These are phyloP conservation scores for Simmondsia chinensis DNA, from an alignment of 148 eudicot genomes.

Conservation along the genomic window DNA sequence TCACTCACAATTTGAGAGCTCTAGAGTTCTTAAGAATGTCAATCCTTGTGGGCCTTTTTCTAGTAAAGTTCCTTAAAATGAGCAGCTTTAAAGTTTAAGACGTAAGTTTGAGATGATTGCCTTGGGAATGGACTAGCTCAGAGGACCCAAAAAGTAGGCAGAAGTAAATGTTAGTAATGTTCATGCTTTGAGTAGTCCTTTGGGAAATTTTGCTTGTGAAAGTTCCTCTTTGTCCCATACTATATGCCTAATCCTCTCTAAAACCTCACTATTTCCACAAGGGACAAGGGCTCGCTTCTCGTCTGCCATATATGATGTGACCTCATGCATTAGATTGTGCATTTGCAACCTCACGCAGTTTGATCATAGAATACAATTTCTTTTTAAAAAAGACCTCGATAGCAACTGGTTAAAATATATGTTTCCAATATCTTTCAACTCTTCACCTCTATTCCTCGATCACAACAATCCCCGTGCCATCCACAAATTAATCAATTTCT, in stretches of 20 bases:
- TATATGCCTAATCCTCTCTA: slow-evolving; percentile 20
- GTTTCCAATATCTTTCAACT: slow-evolving; percentile 3
- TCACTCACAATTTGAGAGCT: slow-evolving; percentile 16
- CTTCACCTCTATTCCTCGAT: background rate
- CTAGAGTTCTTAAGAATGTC: slow-evolving; percentile 14
- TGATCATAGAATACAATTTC: slow-evolving; percentile 19
- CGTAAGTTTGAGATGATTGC: slow-evolving; percentile 16
- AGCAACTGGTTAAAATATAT: slow-evolving; percentile 6
- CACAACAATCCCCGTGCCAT: slow-evolving; percentile 16
- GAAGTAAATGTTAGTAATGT: slow-evolving; percentile 22
- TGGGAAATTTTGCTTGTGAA: slow-evolving; percentile 10
- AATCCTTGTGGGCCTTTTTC: slow-evolving; percentile 5
- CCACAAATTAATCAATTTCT: slow-evolving; percentile 1
- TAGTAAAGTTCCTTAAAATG: slow-evolving; percentile 25
- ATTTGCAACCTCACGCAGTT: slow-evolving; percentile 22
- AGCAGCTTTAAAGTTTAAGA: slow-evolving; percentile 9
- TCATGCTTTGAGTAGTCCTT: slow-evolving; percentile 14
- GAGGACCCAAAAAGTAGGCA: slow-evolving; percentile 7
- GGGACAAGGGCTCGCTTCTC: slow-evolving; percentile 22
- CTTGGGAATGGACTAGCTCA: slow-evolving; percentile 19
- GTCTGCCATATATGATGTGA: slow-evolving; percentile 29
- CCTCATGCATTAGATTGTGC: slow-evolving; percentile 36
- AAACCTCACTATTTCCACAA: slow-evolving; percentile 6
- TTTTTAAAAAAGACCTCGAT: slow-evolving; percentile 35
- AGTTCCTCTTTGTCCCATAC: slow-evolving; percentile 12